Evolutionary conservation across 805 yeast genomes (phyloP).

Genomic region (Starmerella sp.): DNA sequence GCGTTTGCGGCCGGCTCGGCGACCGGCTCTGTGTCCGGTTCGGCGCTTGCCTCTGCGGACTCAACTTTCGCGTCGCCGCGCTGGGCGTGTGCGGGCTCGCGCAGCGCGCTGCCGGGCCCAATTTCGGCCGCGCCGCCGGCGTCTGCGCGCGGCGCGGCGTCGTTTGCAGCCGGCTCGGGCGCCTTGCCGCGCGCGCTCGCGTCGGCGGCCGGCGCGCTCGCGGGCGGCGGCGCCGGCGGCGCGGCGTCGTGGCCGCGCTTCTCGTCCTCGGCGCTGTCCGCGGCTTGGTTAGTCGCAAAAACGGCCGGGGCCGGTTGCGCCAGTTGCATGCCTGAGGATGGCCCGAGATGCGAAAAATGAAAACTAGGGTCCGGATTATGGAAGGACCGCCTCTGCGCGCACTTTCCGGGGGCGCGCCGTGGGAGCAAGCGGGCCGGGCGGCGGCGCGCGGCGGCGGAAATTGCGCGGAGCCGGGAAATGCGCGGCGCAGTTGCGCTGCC

Average conservation of each 20-base stretch:
- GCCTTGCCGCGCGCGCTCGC: neutral
- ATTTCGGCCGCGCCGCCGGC: neutral
- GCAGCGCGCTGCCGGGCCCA: no score
- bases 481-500: no score
- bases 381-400: constrained; percentile 1
- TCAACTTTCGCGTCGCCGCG: no score
- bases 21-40: no score
- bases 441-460: neutral
- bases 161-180: neutral
- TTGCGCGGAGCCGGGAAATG: no score
- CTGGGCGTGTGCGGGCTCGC: no score
- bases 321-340: neutral
- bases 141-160: neutral
- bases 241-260: neutral
- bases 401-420: neutral
- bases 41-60: no score
- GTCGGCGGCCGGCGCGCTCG: neutral
- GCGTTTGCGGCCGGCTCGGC: neutral
- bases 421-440: neutral
- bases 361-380: constrained; percentile 6
- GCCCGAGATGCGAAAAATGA: constrained; percentile 2
- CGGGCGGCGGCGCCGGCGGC: neutral
- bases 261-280: neutral
- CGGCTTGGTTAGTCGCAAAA: neutral
- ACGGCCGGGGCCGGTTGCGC: constrained; percentile 6